Evolutionary conservation across 2,329 filamentous ascomycete genomes (phyloP), one percentile per base, ranked within the genome.

Genomic region (Aspergillus vadensis): DNA sequence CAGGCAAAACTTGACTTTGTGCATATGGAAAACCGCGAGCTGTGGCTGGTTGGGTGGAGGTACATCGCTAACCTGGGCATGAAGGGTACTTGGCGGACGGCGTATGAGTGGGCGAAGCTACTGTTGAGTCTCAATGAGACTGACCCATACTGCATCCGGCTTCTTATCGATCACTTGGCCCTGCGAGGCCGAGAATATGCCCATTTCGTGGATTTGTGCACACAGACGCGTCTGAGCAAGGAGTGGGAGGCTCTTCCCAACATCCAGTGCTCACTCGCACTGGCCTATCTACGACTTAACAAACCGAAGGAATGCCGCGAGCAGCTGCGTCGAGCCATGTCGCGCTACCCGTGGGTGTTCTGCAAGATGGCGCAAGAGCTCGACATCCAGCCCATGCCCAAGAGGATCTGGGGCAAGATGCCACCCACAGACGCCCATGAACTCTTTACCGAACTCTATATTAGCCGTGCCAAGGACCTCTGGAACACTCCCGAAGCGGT

Each of bases 71-170:
- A 91, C 66, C 81, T 99, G 21, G 84, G 92, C 15, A 88, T 92
- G 77, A 94, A 96, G 68, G 92, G 93, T n/a, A 97, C 94, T 1
- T 97, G 92, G 82, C 85, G 92, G 50, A 98, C 95, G 0, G 92
- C 92, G 0, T 87, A 96, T 51, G 95, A 98, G 76, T 99, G 95
- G 93, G 86, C 91, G 6, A 97, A 95, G 77, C 79, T 98, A 5
- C 81, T 97, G 9, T 82, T 96, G 30, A 86, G 88, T 60, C 77
- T 98, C 60, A 86, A 92, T 66, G 87, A 87, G 3, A 79, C 82
- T 4, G 95, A 99, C 72, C 92, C 92, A 0, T 97, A 97, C 70
- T 91, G 87, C 50, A 86, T 97, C 70, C 84, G 88, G 62, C 85
- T 97, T 58, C 84, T 92, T 64, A 86, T 97, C 52, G 94, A 97